phyloP scores from a whole-genome alignment of 345 rosid genomes.

The Ceriops tagal region DNA sequence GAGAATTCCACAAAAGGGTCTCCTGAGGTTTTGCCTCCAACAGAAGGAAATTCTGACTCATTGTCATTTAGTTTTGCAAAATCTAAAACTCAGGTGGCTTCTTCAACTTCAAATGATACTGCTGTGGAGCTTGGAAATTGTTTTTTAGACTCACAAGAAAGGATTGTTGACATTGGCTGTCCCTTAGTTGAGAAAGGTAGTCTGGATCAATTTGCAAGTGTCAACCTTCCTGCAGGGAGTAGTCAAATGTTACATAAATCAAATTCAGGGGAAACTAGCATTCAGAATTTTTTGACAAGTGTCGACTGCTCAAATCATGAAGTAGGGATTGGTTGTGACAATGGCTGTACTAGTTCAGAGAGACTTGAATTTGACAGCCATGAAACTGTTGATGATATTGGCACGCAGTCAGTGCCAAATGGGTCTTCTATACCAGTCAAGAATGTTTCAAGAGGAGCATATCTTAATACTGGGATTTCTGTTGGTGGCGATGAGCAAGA shows the following conservation, averaged over 20 bases:
- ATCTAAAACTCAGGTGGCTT: conserved; percentile 20
- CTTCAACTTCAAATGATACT: conserved; percentile 20
- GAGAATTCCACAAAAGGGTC: conserved; percentile 21
- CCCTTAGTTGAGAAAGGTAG: conserved; percentile 27
- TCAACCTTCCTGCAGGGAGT: conserved; percentile 9
- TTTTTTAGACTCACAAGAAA: conserved; percentile 20
- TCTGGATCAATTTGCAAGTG: conserved; percentile 19
- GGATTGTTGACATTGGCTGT: conserved; percentile 19
- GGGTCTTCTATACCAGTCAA: conserved; percentile 22
- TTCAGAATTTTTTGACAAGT: conserved; percentile 7
- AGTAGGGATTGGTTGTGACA: conserved; percentile 14
- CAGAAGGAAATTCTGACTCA: conserved; percentile 22
- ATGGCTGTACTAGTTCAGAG: conserved; percentile 12
- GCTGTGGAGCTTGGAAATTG: conserved; percentile 8
- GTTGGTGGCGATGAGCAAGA: conserved; percentile 24
- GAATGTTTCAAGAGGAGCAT: conserved; percentile 25
- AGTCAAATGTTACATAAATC: conserved; percentile 6
- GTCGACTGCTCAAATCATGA: conserved; percentile 16
- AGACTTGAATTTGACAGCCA: conserved; percentile 10
- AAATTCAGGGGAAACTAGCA: conserved; percentile 19
- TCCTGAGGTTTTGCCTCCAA: conserved; percentile 20
- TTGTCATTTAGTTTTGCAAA: conserved; percentile 26
- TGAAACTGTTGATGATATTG: conserved; percentile 18
- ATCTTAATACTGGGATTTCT: conserved; percentile 16
- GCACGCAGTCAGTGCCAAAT: conserved; percentile 26